These are phyloP conservation scores for Nitzschia sp. DNA, from an alignment of 108 stramenopile species.

Conservation along the genomic window DNA sequence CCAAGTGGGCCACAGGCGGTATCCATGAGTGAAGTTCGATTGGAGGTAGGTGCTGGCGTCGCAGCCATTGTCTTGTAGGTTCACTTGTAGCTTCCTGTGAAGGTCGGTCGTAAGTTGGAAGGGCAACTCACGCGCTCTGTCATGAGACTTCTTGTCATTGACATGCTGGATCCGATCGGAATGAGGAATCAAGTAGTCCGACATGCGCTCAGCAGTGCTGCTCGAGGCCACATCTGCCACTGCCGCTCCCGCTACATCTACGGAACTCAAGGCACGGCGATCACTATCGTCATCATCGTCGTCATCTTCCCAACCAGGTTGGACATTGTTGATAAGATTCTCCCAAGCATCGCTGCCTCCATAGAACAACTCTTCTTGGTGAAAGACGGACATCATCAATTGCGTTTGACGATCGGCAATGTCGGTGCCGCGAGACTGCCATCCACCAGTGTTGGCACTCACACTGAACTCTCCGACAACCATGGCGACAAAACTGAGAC, in stretches of 20 bases:
- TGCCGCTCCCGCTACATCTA: too few relatives aligned
- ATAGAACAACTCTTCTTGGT: conserved; percentile 26
- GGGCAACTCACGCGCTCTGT: background rate
- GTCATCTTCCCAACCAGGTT: conserved; percentile 33
- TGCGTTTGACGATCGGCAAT: conserved; percentile 49
- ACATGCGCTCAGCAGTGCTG: background rate
- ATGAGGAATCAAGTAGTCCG: background rate
- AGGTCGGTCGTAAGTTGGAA: conserved; percentile 4
- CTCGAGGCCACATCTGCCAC: too few relatives aligned
- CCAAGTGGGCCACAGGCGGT: conserved; percentile 40
- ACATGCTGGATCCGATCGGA: background rate
- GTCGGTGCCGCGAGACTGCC: conserved; percentile 44
- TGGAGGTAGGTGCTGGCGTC: conserved; percentile 22
- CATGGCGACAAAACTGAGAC: conserved; percentile 26
- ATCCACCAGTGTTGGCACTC: conserved; percentile 37
- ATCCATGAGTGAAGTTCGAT: background rate
- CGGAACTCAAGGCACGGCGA: background rate
- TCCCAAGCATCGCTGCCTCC: conserved; percentile 34
- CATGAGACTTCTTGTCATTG: background rate
- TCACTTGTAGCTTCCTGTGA: conserved; percentile 6
- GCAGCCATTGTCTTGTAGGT: conserved; percentile 11
- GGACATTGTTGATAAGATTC: conserved; percentile 39
- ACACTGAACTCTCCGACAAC: conserved; percentile 45
- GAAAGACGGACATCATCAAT: conserved; percentile 8
- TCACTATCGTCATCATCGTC: conserved; percentile 6